Conservation (phyloP, 306 rosid species). For the Quercus variabilis region DNA sequence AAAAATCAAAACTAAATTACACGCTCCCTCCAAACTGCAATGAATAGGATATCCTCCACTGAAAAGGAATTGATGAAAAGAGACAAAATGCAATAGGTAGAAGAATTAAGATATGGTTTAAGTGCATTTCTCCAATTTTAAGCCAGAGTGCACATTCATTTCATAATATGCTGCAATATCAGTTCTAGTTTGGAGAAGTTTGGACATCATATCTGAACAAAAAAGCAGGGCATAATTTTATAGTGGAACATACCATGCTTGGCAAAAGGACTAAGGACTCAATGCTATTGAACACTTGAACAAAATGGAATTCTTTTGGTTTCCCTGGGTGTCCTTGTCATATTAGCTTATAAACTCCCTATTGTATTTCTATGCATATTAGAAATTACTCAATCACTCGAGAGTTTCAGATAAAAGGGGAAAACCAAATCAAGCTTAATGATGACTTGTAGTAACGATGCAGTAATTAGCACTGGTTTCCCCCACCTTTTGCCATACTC, state of each 20-base stretch:
- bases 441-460: too few species aligned
- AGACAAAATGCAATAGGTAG: not conserved
- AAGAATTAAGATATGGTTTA: not conserved
- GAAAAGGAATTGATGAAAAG: not conserved
- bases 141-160: too few species aligned
- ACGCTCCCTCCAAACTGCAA: not conserved
- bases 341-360: too few species aligned
- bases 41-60: not conserved
- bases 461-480: too few species aligned
- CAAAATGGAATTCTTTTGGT: not conserved
- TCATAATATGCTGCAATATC: not conserved
- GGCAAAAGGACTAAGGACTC: not conserved
- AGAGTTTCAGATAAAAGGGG: too few species aligned
- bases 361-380: too few species aligned
- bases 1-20: not conserved
- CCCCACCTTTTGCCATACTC: not conserved
- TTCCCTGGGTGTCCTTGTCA: too few species aligned
- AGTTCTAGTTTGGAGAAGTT: not conserved
- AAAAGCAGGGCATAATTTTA: not conserved
- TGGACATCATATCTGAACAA: not conserved
- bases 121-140: not conserved
- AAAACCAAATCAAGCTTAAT: too few species aligned
- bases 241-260: too few species aligned
- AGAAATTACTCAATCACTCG: too few species aligned
- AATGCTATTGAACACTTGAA: not conserved